Base-by-base conservation (phyloP, 345 rosid species). In the Eucalyptus regnans region DNA sequence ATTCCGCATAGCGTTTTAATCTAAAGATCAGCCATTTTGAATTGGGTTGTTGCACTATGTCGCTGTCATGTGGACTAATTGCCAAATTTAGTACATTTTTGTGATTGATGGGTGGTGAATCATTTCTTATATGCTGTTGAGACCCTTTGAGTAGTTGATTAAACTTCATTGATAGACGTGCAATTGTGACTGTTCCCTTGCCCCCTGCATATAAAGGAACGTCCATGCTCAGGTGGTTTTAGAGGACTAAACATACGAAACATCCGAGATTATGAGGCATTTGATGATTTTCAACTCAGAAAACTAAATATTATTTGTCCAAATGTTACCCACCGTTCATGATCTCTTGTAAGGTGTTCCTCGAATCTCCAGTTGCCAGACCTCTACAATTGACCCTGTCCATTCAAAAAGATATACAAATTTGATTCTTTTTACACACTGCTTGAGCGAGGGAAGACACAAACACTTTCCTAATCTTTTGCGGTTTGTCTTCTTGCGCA, bases 11-110 rank as follows among this genome's bases (percentile, higher is more conserved):
- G 10, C 0, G 4, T 31, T 68, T 68, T 15, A 31, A 68, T 31
- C 37, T 68, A 68, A 68, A 68, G 6, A 31, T 68, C 4, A 68
- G 10, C 8, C 4, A 0, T 9, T 16, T 68, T 17, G 17, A 68
- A 31, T 68, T 31, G 22, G 9, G 4, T 68, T 4, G 43, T 31
- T 16, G 20, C 43, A 7, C 43, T 31, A 31, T 3, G 43, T 16
- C 3, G 3, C 16, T 16, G 12, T 66, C 1, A 31, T 12, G 12
- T 68, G 8, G 2, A 31, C 22, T 66, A 66, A n/a, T 2, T 4
- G 0, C 1, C 10, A 8, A 9, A 5, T 15, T 37, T 31, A 68
- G 18, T 8, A 16, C 43, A 0, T 31, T 68, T 68, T 68, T 18
- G 20, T 16, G 79, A 31, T 68, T 31, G 12, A 68, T 3, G 80